Evolutionary conservation across 164 flowering plant genomes (phyloP).

Genomic region (Kingdonia uniflora): DNA sequence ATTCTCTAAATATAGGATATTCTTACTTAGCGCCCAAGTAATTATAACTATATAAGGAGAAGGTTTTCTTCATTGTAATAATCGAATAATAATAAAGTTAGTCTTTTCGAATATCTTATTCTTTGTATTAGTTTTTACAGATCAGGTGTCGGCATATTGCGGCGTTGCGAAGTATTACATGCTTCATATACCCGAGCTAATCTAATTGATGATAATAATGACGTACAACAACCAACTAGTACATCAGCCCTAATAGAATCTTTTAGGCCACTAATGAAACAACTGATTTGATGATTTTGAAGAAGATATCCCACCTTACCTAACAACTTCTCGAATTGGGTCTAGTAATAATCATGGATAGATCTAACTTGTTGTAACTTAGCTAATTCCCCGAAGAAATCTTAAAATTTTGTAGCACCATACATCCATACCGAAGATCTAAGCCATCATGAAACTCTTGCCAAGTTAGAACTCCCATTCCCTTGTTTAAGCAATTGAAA

Average conservation of each 20-base stretch:
- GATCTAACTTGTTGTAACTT: neutral
- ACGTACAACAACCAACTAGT: neutral
- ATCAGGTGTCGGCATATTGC: neutral
- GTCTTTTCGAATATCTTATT: too few species aligned
- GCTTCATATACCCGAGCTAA: constrained; percentile 1
- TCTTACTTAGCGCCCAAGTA: too few species aligned
- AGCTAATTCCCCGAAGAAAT: neutral
- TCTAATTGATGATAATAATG: neutral
- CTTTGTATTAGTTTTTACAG: too few species aligned
- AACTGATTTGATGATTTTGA: neutral
- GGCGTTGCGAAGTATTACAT: neutral
- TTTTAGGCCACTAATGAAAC: constrained; percentile 1
- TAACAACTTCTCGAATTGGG: neutral
- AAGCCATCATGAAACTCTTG: neutral
- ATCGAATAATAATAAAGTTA: too few species aligned
- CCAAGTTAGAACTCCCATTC: neutral
- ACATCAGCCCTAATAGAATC: constrained; percentile 11
- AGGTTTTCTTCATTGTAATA: too few species aligned
- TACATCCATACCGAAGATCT: neutral
- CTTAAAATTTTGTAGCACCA: neutral
- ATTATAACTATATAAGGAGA: too few species aligned
- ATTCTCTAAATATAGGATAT: too few species aligned
- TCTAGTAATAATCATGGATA: neutral
- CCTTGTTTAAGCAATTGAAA: neutral
- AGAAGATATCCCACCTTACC: neutral